Base-by-base conservation (phyloP, 2,329 filamentous ascomycete species). In the Aspergillus ochraceus region DNA sequence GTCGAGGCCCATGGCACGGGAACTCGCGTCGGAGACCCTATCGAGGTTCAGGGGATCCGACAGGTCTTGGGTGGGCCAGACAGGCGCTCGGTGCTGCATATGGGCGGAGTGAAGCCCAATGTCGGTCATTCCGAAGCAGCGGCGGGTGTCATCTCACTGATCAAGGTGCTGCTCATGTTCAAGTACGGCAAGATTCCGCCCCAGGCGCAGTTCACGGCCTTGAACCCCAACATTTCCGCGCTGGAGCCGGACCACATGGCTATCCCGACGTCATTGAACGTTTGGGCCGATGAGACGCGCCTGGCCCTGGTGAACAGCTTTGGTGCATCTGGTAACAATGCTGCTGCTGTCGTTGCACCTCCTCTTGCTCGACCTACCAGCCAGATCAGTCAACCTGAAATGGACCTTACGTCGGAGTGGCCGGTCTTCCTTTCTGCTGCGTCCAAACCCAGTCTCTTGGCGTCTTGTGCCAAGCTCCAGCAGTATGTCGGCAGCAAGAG, bases 1-100 rank as follows among this genome's bases (percentile, higher is more conserved):
- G 70, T 77, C 6, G 71, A 74, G 50, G 69, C 71, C 3, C 72
- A 75, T 59, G 72, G 72, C 1, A 74, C 72, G 3, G 72, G 72
- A 1, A 72, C 71, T 1, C 59, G 54, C 2, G 67, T 67, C 10
- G 72, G 72, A 10, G 72, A 74, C 46, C 68, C 71, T 0, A 59
- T 62, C n/a, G 72, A 74, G 58, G 60, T 55, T 10, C 62, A 64
- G 9, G 64, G 64, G 32, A 66, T 74, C 26, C 54, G 58, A 0
- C 17, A 53, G 8, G 59, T 61, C 4, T 64, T 71, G 32, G 64
- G 58, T 2, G 63, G 60, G 3, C 12, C 60, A 0, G 46, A 14
- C 2, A 59, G 66, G 4, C 2, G 50, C 1, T 39, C 55, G 19
- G 22, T 54, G 55, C 30, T 70, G 26, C 55, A 52, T n/a, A 20